Evolutionary conservation across 1,284 basidiomycete species (phyloP), one percentile per base, ranked within the genome.

Genomic region (Peniophora sp.): DNA sequence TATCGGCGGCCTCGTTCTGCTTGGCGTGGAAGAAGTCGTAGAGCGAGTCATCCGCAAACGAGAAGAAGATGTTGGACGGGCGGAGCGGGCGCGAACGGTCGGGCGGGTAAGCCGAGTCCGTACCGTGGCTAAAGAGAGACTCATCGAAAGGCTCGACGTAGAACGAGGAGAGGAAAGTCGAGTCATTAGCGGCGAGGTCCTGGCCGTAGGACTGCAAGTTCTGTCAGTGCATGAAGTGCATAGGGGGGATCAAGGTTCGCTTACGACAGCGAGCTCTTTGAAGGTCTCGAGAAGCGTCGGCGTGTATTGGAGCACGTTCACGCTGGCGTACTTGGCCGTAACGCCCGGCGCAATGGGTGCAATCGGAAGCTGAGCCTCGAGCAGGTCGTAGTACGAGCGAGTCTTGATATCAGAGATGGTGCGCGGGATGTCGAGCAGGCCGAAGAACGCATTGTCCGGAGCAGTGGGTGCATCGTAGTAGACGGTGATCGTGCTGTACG

Each of bases 121-220:
- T 51, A 48, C 63, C 67, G 57, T 78, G 71, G 3, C 61, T 59
- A 57, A 76, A 70, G 53, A 78, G 56, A 23, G 59, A 59, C 1
- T 73, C 61, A 3, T 78, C 66, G 72, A 83, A 82, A 5, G 78
- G 77, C 55, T 85, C 78, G 52, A 80, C 67, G 50, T 69, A 73
- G 58, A 79, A 82, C 11, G 74, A 77, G 54, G 71, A 57, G 35
- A 69, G 67, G 52, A 79, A 67, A 50, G 71, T 73, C 56, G 79
- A 80, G 9, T 47, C 41, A 51, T 49, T 27, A 55, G 58, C 45
- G n/a, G 54, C 53, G 17, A 65, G 56, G 17, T 24, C 45, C 9
- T 47, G 19, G 23, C 64, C 61, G 63, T 61, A 66, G 53, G 59
- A 61, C 65, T 66, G 48, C 11, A 17, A 8, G n/a, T 20, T 10